These are phyloP conservation scores for Verticillium albo-atrum DNA, from an alignment of 2,329 filamentous ascomycete genomes.

Conservation along the genomic window DNA sequence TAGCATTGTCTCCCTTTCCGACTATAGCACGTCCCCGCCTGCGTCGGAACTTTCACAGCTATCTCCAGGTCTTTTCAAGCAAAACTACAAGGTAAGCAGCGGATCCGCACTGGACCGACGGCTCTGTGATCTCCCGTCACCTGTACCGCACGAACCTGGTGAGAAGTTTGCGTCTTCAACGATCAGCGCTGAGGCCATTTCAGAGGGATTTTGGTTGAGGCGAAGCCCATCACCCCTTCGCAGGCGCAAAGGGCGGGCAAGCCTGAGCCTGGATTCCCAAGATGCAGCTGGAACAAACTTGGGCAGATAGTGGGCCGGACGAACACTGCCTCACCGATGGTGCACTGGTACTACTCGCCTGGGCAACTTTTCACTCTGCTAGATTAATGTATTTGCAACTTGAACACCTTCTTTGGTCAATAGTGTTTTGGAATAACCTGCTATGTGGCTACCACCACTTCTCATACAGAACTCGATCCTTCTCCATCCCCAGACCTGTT, in stretches of 20 bases:
- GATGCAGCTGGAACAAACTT: background rate
- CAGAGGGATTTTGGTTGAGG: slow-evolving; percentile 14
- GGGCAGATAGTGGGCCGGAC: background rate
- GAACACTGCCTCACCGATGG: too few species aligned
- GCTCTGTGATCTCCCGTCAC: background rate
- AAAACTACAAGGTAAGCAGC: background rate
- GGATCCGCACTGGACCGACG: background rate
- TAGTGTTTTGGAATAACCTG: background rate
- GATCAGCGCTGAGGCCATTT: slow-evolving; percentile 2
- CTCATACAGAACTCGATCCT: slow-evolving; percentile 25
- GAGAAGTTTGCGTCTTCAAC: background rate
- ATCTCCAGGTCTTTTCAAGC: background rate
- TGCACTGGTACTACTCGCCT: too few species aligned
- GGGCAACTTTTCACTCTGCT: too few species aligned
- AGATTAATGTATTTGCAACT: background rate
- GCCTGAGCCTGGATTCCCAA: background rate
- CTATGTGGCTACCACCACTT: slow-evolving; percentile 30
- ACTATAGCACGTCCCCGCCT: slow-evolving; percentile 12
- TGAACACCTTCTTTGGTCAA: background rate
- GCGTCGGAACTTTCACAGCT: background rate
- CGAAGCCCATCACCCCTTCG: slow-evolving; percentile 14
- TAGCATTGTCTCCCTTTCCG: slow-evolving; percentile 11
- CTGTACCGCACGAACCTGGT: background rate
- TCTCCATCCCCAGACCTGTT: slow-evolving; percentile 18
- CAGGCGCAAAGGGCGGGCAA: background rate